Evolutionary conservation across 805 yeast genomes (phyloP), one percentile per base, ranked within the genome.

Genomic region (Schizosaccharomyces osmophilus): DNA sequence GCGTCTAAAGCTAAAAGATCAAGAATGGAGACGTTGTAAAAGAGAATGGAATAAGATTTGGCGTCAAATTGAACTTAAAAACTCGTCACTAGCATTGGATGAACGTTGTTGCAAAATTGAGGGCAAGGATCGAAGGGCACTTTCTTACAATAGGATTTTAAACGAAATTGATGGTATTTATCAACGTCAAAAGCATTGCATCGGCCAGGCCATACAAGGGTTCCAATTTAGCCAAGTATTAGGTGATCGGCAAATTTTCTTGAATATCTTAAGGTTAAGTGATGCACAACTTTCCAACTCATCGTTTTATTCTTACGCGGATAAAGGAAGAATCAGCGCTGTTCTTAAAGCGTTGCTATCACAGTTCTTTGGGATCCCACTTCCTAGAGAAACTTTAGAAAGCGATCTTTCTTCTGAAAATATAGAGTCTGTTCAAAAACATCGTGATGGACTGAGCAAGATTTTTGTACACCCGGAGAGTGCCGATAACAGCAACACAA

Each of bases 41-140:
- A 81, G 97, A 68, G 98, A 93, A 71, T 93, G 99, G 99, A 93
- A 90, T 73, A 90, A 90, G 70, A 95, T 89, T 17, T 93, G 99
- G 99, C 82, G 99, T 69, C 98, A 93, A 73, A 82, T 95, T 73
- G 98, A 93, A 72, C 95, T 89, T 69, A 89, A 87, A 68, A 95
- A 88, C 0, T 89, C 85, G 70, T 87, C 82, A 75, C 93, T 93
- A 71, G 86, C 96, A 2, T 76, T 93, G 65, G 98, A 93, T 70
- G 98, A 93, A 71, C 75, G 89, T 64, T 51, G n/a, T 26, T 51
- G 57, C n/a, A 29, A 29, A 51, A 51, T 51, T 6, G 57, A 51
- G 22, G 57, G 57, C 11, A 29, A 17, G 24, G 57, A 51, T 29
- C 57, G 57, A 24, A 51, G 57, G 22, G 36, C 19, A 22, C 36